Evolutionary conservation across 768 basidiomycete genomes (phyloP).

Genomic region (Suillus tomentosus): DNA sequence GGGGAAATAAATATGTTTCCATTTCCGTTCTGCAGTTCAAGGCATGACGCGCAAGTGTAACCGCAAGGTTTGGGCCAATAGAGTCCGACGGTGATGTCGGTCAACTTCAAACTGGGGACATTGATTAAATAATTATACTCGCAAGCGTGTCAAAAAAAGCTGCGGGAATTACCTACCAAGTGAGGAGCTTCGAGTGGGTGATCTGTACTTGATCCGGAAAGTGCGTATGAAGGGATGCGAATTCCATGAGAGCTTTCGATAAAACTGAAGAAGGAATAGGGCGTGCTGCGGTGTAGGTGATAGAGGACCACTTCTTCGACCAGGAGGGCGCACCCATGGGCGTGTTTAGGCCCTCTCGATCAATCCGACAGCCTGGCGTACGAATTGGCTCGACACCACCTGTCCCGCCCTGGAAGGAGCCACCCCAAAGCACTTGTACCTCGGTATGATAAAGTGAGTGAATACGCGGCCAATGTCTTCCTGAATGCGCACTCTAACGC

Average conservation of each 20-base stretch:
- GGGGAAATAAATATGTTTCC: constrained; percentile 15
- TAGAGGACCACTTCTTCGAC: constrained; percentile 37
- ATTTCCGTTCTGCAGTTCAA: constrained; percentile 39
- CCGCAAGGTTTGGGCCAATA: constrained; percentile 68
- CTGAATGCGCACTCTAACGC: background rate
- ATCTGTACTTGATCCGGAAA: constrained; percentile 67
- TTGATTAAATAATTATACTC: constrained; percentile 66
- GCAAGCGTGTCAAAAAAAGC: constrained; percentile 68
- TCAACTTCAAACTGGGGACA: constrained; percentile 52
- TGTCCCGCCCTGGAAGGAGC: constrained; percentile 24
- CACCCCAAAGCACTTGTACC: constrained; percentile 21
- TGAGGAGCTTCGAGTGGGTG: constrained; percentile 46
- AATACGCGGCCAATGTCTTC: constrained; percentile 5
- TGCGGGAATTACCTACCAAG: constrained; percentile 51
- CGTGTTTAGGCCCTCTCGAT: constrained; percentile 13
- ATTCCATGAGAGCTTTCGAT: constrained; percentile 43
- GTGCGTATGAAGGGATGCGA: constrained; percentile 43
- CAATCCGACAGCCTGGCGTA: constrained; percentile 29
- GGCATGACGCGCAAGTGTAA: constrained; percentile 59
- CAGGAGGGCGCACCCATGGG: constrained; percentile 22
- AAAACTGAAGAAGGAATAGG: constrained; percentile 44
- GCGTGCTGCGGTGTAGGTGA: constrained; percentile 29
- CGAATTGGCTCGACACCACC: constrained; percentile 24
- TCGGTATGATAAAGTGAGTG: constrained; percentile 13
- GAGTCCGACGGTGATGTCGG: constrained; percentile 68